Base-by-base conservation (phyloP, 1,139 yeast genomes). In the Debaryomyces fabryi region DNA sequence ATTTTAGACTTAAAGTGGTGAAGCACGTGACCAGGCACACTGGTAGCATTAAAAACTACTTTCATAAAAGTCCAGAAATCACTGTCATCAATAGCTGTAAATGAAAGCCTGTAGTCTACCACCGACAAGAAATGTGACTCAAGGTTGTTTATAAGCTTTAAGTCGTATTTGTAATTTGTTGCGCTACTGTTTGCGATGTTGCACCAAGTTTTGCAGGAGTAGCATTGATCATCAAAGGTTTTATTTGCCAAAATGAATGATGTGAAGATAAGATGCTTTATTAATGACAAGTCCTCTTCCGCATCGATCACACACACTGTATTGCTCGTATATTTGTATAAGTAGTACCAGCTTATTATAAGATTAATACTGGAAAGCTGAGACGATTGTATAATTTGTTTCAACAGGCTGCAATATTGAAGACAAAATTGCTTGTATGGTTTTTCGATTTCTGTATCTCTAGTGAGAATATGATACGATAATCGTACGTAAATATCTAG, bases 131-230 rank as follows among this genome's bases (percentile, higher is more conserved):
- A 71, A 48, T 67, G 68, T 15, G 59, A 49, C 52, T 72, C 77
- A 44, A 72, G 55, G 36, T 60, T 54, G 51, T 69, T 65, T 38
- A 68, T 52, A 25, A 65, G 47, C 45, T 52, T 52, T 39, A 67
- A 56, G 48, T 60, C 63, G 6, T 62, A 40, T 7, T 34, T 48
- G 12, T 42, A 44, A 21, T 50, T 42, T 18, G 29, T 12, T 21
- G 9, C 20, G 15, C 36, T n/a, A 13, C 38, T 33, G 21, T 55
- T 49, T 25, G 55, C 53, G 15, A 62, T 55, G 44, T 52, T 60
- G 33, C 53, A 65, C 84, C 84, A 79, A 4, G 83, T 79, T 53
- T 78, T 78, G 52, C 78, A 64, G 1, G 83, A 78, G 53, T 78
- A 79, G 43, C 79, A 74, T 48, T 77, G 80, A 55, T 79, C 84